Base-by-base conservation (phyloP, 2,329 filamentous ascomycete genomes). In the Colletotrichum australisinense region DNA sequence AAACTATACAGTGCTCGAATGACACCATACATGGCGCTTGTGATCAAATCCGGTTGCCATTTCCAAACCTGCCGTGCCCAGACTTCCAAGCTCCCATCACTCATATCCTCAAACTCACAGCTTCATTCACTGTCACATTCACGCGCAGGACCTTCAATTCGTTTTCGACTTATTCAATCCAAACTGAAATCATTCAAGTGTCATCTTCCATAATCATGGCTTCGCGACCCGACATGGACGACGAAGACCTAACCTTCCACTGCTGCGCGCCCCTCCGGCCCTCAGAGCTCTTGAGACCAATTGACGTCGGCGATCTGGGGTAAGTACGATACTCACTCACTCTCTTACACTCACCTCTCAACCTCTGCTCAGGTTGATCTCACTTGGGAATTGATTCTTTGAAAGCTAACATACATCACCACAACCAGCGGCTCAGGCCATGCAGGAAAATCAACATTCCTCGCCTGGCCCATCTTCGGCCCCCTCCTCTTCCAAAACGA, bases 401-500 rank as follows among this genome's bases (percentile, higher is more conserved):
- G 72, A 49, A 73, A 30, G n/a, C 67, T 68, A 26, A 57, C 63
- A 30, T 14, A 3, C 16, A 8, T 11, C 3, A 46, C 12, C 57
- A 57, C 4, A n/a, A 63, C 42, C 49, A 73, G 53, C 30, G 77
- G 77, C 16, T 64, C 55, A 35, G 77, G 78, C 12, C 74, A 78
- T 71, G 79, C 78, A 22, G 77, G 80, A 69, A 76, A 81, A 4
- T 78, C 79, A 22, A 80, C 87, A 3, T 94, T 94, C 79, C 87
- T 84, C 78, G 83, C 89, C 14, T 88, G 88, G 79, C 93, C 93
- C 0, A 82, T 92, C 53, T 83, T 93, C 52, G 92, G 91, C 0
- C 89, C 93, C 0, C 82, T 95, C 53, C 84, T 95, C 12, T 94
- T 95, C 81, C 90, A 93, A 76, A 95, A 95, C 76, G 89, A 92